Conservation (phyloP, 129 eudicot genomes). For the Flaveria linearis region DNA sequence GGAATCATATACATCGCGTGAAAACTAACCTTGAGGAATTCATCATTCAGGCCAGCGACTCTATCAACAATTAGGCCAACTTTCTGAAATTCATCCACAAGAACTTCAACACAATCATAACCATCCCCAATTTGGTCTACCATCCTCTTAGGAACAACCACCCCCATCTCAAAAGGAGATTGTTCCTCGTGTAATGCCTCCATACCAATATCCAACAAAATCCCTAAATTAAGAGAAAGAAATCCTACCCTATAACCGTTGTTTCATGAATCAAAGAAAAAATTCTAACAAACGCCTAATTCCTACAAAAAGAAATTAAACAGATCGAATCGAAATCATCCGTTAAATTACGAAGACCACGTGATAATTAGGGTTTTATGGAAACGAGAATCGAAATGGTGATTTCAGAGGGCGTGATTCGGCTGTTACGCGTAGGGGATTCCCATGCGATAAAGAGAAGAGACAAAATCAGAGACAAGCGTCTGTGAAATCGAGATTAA, state of each 20-base stretch:
- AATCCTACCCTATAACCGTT: neutral
- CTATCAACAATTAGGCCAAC: conserved; percentile 67
- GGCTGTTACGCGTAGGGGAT: neutral
- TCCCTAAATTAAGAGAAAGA: neutral
- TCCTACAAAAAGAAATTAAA: neutral
- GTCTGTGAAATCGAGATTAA: conserved; percentile 35
- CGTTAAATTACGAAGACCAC: neutral
- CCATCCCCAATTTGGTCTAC: conserved; percentile 37
- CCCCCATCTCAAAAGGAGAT: conserved; percentile 63
- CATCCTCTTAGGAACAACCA: conserved; percentile 63
- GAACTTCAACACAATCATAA: conserved; percentile 62
- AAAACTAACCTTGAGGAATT: conserved; percentile 69
- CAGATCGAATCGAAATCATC: neutral
- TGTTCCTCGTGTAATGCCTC: conserved; percentile 42
- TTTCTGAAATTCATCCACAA: conserved; percentile 59
- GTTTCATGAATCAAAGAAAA: neutral
- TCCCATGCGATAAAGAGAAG: neutral
- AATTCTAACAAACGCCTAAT: neutral
- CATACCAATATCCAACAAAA: conserved; percentile 47
- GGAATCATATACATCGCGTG: neutral
- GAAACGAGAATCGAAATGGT: conserved; percentile 17
- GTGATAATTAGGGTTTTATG: conserved; percentile 13
- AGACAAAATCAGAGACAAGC: conserved; percentile 41
- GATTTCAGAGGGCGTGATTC: conserved; percentile 9
- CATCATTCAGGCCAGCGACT: conserved; percentile 73